Conservation (phyloP, 73 alveolate genomes). For the Paramecium octaurelia region DNA sequence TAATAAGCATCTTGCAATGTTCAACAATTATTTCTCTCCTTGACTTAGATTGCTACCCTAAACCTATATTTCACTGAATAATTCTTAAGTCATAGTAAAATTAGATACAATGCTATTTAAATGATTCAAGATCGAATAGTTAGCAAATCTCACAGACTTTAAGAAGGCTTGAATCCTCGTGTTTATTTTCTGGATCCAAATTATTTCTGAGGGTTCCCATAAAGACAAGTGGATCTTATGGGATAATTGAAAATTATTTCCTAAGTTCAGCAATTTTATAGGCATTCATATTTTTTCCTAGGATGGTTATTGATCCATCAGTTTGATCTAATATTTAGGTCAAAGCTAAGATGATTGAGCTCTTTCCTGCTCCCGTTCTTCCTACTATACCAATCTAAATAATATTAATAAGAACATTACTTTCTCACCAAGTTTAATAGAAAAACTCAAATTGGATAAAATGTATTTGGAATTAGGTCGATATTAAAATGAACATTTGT, state of each 20-base stretch:
- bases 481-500: conserved; percentile 4
- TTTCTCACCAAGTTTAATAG: not conserved
- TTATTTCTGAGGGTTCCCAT: conserved; percentile 59
- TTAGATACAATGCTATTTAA: not conserved
- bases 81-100: not conserved
- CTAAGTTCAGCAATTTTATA: conserved; percentile 77
- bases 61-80: not conserved
- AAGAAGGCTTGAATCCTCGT: not conserved
- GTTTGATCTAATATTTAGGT: conserved; percentile 81
- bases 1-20: conserved; percentile 43
- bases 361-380: conserved; percentile 91
- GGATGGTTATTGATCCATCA: conserved; percentile 70
- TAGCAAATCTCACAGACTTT: not conserved
- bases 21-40: conserved; percentile 48
- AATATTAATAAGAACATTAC: not conserved
- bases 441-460: not conserved
- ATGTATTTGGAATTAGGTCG: conserved; percentile 9
- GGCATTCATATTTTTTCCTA: conserved; percentile 71
- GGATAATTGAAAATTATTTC: conserved; percentile 64
- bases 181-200: conserved; percentile 58
- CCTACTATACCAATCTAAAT: conserved; percentile 94
- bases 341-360: conserved; percentile 73
- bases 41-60: not conserved
- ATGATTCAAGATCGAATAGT: not conserved
- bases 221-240: conserved; percentile 60